Conservation (phyloP, 2,329 filamentous ascomycete species). For the Dichotomopilus funicola region DNA sequence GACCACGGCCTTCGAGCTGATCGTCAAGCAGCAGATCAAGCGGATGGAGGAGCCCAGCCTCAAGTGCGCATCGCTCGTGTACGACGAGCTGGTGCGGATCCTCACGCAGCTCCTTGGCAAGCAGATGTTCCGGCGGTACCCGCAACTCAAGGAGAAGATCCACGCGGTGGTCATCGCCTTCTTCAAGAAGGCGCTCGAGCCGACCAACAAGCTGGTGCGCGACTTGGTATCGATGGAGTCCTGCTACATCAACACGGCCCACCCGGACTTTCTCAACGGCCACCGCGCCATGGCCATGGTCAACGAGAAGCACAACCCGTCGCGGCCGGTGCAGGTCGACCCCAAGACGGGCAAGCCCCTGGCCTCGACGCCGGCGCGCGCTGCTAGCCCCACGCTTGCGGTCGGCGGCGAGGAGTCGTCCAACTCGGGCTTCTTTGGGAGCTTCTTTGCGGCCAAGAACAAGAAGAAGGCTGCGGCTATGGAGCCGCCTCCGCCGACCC, state of each 20-base stretch:
- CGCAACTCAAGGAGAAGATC: slow-evolving; percentile 93
- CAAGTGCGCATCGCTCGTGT: slow-evolving; percentile 95
- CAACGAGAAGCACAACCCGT: slow-evolving; percentile 77
- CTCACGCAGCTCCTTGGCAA: slow-evolving; percentile 84
- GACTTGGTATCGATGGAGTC: slow-evolving; percentile 94
- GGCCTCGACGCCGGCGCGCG: slow-evolving; percentile 62
- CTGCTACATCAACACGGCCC: slow-evolving; percentile 97
- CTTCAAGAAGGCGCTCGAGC: slow-evolving; percentile 98
- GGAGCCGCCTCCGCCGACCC: slow-evolving; percentile 85
- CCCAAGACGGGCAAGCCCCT: slow-evolving; percentile 98
- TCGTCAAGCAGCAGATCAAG: slow-evolving; percentile 98
- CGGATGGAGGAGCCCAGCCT: slow-evolving; percentile 90
- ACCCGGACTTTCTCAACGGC: slow-evolving; percentile 95
- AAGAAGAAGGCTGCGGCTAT: slow-evolving; percentile 99
- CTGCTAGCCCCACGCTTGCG: slow-evolving; percentile 64
- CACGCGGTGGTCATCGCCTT: slow-evolving; percentile 86
- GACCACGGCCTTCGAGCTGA: slow-evolving; percentile 95
- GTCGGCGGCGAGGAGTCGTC: slow-evolving; percentile 39
- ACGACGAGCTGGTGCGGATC: slow-evolving; percentile 95
- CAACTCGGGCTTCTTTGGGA: slow-evolving; percentile 88
- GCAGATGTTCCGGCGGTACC: slow-evolving; percentile 85
- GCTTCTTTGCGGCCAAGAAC: slow-evolving; percentile 98
- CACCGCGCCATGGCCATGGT: slow-evolving; percentile 97
- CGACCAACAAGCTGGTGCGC: slow-evolving; percentile 91
- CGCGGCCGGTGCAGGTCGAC: slow-evolving; percentile 89